phyloP scores from a whole-genome alignment of 2,329 filamentous ascomycete species.

The Bipolaris cookei region DNA sequence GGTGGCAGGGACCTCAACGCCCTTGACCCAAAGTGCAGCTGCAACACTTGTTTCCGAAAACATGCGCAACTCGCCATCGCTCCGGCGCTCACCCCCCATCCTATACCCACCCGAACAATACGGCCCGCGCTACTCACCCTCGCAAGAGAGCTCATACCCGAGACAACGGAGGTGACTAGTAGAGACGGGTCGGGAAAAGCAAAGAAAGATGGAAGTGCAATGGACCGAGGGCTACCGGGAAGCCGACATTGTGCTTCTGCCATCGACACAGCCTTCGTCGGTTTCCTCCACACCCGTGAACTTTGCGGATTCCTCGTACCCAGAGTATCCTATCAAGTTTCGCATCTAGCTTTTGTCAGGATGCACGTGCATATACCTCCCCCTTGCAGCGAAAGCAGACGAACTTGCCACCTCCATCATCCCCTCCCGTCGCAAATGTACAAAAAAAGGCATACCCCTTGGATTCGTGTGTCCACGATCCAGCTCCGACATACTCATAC shows the following conservation, averaged over 20 bases:
- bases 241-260: slow-evolving; percentile 43
- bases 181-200: slow-evolving; percentile 40
- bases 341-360: background rate
- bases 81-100: slow-evolving; percentile 41
- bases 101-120: slow-evolving; percentile 31
- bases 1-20: slow-evolving; percentile 31
- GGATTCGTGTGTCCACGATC: no score
- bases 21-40: slow-evolving; percentile 40
- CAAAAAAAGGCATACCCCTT: background rate
- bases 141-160: slow-evolving; percentile 34
- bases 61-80: slow-evolving; percentile 37
- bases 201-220: slow-evolving; percentile 47
- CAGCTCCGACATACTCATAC: background rate
- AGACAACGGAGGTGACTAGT: slow-evolving; percentile 41
- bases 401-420: background rate
- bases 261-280: slow-evolving; percentile 36
- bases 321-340: slow-evolving; percentile 3
- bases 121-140: slow-evolving; percentile 33
- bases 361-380: no score
- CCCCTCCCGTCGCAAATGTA: slow-evolving; percentile 12
- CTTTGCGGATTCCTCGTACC: slow-evolving; percentile 8
- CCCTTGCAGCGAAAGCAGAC: background rate
- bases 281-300: slow-evolving; percentile 33
- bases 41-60: slow-evolving; percentile 35
- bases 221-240: slow-evolving; percentile 45